These are phyloP conservation scores for Candida michaelii DNA, from an alignment of 805 yeast species.

Conservation along the genomic window DNA sequence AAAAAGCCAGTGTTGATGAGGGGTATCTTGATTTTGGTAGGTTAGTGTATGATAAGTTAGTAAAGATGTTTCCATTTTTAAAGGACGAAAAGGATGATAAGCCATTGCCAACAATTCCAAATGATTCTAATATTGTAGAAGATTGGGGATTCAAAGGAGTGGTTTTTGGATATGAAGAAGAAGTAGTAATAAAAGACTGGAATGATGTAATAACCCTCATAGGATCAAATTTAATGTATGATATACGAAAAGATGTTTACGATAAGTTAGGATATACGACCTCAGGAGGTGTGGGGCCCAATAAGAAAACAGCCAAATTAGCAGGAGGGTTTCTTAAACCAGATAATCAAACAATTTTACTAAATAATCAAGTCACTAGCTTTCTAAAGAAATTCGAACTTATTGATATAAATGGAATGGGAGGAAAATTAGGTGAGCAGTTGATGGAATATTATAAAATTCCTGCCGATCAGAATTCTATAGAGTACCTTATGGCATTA, in stretches of 20 bases:
- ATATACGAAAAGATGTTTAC: conserved; percentile 54
- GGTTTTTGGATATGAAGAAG: conserved; percentile 17
- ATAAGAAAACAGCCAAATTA: conserved; percentile 77
- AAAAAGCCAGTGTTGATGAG: conserved; percentile 96
- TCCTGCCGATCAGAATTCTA: conserved; percentile 47
- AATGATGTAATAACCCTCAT: conserved; percentile 72
- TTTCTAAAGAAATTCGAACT: conserved; percentile 66
- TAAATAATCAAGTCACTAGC: conserved; percentile 43
- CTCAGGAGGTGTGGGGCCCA: conserved; percentile 82
- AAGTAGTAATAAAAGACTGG: conserved; percentile 48
- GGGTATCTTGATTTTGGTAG: conserved; percentile 83
- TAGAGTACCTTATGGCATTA: conserved; percentile 49
- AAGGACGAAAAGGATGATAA: not conserved
- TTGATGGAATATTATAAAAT: conserved; percentile 50
- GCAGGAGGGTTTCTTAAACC: conserved; percentile 89
- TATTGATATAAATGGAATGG: conserved; percentile 83
- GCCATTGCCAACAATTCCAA: conserved; percentile 48
- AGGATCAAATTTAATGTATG: conserved; percentile 60
- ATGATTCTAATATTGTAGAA: conserved; percentile 29
- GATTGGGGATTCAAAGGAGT: conserved; percentile 29
- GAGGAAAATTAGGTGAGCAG: conserved; percentile 80
- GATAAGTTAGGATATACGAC: conserved; percentile 74
- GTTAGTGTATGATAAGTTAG: conserved; percentile 45
- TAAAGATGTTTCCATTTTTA: conserved; percentile 50
- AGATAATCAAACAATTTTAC: conserved; percentile 75